Evolutionary conservation across 2,329 filamentous ascomycete genomes (phyloP).

Genomic region (Coniella vitis): DNA sequence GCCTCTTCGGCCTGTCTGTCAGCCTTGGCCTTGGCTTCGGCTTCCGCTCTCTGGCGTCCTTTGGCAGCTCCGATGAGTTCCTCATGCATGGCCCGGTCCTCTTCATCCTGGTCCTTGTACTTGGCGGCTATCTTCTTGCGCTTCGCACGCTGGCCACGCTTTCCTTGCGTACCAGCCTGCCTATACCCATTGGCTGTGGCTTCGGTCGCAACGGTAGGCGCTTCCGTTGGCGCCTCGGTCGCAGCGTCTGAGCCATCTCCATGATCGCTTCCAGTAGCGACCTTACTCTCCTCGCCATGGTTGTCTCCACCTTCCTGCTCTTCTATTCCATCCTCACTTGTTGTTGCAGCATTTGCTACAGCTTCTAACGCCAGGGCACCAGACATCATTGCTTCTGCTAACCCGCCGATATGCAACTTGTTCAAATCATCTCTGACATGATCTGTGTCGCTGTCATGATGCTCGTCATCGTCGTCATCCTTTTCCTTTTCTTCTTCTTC

Average conservation of each 20-base stretch:
- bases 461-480: slow-evolving; percentile 3
- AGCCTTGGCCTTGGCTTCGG: slow-evolving; percentile 60
- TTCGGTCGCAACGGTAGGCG: slow-evolving; percentile 23
- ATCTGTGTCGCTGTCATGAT: slow-evolving; percentile 7
- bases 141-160: slow-evolving; percentile 74
- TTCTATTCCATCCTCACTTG: neutral
- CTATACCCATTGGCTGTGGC: slow-evolving; percentile 23
- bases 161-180: slow-evolving; percentile 42
- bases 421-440: slow-evolving; percentile 13
- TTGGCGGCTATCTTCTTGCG: slow-evolving; percentile 82
- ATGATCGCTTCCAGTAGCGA: slow-evolving; percentile 17
- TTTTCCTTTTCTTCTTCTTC: slow-evolving; percentile 22
- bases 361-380: slow-evolving; percentile 8
- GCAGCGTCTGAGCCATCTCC: slow-evolving; percentile 26
- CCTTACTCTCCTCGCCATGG: neutral
- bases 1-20: slow-evolving; percentile 65
- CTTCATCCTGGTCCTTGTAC: slow-evolving; percentile 91
- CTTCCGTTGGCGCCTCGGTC: slow-evolving; percentile 17
- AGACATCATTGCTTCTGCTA: slow-evolving; percentile 12
- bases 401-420: slow-evolving; percentile 14
- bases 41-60: slow-evolving; percentile 60
- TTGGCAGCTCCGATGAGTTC: slow-evolving; percentile 73
- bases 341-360: neutral
- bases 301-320: neutral
- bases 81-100: slow-evolving; percentile 79